phyloP scores from a whole-genome alignment of 805 yeast genomes.

The Candida cerambycidarum region DNA sequence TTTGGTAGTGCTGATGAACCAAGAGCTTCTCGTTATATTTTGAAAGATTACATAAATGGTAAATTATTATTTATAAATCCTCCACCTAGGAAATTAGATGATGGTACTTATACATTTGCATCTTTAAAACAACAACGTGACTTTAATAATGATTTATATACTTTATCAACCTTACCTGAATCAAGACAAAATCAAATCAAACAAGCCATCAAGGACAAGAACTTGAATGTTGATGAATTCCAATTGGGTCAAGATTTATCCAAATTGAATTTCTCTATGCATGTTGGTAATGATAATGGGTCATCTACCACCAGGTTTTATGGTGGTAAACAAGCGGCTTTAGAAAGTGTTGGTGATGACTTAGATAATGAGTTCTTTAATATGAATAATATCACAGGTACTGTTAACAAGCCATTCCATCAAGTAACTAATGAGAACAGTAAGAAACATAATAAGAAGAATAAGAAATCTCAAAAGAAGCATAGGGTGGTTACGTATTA shows the following conservation, averaged over 20 bases:
- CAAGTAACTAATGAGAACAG: conserved; percentile 32
- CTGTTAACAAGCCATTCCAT: conserved; percentile 73
- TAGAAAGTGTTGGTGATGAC: conserved; percentile 75
- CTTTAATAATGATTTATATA: conserved; percentile 77
- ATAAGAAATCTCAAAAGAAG: conserved; percentile 62
- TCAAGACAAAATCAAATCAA: conserved; percentile 70
- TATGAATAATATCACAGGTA: conserved; percentile 63
- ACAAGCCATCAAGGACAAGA: conserved; percentile 59
- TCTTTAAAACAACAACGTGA: conserved; percentile 38
- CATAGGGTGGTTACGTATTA: conserved; percentile 27
- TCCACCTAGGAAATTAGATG: conserved; percentile 67
- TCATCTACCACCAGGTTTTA: conserved; percentile 47
- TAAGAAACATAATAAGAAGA: conserved; percentile 74
- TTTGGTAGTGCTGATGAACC: conserved; percentile 96
- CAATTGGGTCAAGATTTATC: conserved; percentile 70
- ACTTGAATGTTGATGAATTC: conserved; percentile 50
- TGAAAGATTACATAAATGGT: conserved; percentile 95
- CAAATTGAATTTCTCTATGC: conserved; percentile 76
- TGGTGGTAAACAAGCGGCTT: conserved; percentile 82
- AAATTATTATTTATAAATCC: conserved; percentile 82
- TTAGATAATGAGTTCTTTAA: conserved; percentile 84
- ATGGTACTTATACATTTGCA: conserved; percentile 57
- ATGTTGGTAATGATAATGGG: conserved; percentile 47
- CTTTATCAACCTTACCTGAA: conserved; percentile 64
- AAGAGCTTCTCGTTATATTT: conserved; percentile 86